phyloP scores from a whole-genome alignment of 1,139 yeast genomes.

The Meyerozyma guilliermondii region DNA sequence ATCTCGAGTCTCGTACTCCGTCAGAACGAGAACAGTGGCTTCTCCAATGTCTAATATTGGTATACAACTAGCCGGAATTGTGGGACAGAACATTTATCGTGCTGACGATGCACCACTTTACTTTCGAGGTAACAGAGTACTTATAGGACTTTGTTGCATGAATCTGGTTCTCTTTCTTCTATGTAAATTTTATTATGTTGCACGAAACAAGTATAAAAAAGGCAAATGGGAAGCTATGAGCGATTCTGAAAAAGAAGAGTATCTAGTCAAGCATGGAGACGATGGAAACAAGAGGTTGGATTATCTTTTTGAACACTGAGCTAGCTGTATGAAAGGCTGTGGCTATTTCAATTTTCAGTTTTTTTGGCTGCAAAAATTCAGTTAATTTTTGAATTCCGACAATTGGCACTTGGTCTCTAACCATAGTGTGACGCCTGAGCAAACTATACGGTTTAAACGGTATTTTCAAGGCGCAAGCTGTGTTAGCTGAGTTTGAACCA shows the following conservation, averaged over 20 bases:
- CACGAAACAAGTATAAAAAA: conserved; percentile 41
- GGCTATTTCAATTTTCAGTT: too few species aligned
- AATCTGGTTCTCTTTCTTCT: conserved; percentile 8
- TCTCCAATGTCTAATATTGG: conserved; percentile 20
- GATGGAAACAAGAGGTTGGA: conserved; percentile 55
- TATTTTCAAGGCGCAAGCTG: too few species aligned
- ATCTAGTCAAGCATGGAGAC: conserved; percentile 39
- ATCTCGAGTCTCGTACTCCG: conserved; percentile 11
- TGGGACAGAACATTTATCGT: conserved; percentile 10
- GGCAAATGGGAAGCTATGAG: conserved; percentile 44
- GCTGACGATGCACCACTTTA: conserved; percentile 11
- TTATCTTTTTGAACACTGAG: conserved; percentile 17
- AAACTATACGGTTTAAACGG: too few species aligned
- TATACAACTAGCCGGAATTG: conserved; percentile 15
- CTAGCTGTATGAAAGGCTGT: too few species aligned
- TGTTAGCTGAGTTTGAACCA: too few species aligned
- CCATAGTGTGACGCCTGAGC: too few species aligned
- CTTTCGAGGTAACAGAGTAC: conserved; percentile 9
- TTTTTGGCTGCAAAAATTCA: too few species aligned
- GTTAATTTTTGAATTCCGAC: too few species aligned
- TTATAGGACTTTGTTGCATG: conserved; percentile 2
- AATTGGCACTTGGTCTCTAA: too few species aligned
- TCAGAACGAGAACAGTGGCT: conserved; percentile 18
- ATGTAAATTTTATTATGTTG: conserved; percentile 32
- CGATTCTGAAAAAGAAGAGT: conserved; percentile 40